Percentiles rank a stretch among this genome's conserved stretches.
Conservation (phyloP, 805 yeast species). For the Saturnispora silvae region DNA sequence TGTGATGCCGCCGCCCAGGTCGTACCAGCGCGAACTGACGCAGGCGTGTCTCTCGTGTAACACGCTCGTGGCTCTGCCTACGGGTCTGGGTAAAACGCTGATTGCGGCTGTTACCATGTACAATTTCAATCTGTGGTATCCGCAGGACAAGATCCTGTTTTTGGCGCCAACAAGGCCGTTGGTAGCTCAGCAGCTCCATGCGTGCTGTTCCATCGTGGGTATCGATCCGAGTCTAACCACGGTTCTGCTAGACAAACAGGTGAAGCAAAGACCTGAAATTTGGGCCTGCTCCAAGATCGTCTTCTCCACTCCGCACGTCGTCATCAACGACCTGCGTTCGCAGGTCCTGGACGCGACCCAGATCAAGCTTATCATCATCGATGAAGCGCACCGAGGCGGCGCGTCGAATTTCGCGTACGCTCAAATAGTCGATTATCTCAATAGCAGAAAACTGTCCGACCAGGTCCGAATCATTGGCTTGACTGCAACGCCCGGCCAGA, state of each 20-base stretch:
- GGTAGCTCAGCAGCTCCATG: conserved; percentile 92
- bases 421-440: conserved; percentile 61
- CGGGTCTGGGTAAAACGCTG: conserved; percentile 95
- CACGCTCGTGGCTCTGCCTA: conserved; percentile 82
- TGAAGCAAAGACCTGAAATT: conserved; percentile 54
- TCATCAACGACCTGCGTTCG: conserved; percentile 73
- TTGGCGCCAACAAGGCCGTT: conserved; percentile 97
- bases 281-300: conserved; percentile 75
- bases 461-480: conserved; percentile 65
- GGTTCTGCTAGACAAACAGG: conserved; percentile 47
- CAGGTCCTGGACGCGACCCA: conserved; percentile 71
- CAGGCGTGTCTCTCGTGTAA: conserved; percentile 62
- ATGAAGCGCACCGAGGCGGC: conserved; percentile 94
- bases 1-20: conserved; percentile 71
- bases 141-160: conserved; percentile 67
- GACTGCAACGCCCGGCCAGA: conserved; percentile 94
- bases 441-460: conserved; percentile 35
- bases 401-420: conserved; percentile 85
- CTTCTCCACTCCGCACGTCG: conserved; percentile 93
- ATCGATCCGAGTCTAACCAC: conserved; percentile 71
- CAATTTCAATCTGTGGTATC: conserved; percentile 82
- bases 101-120: conserved; percentile 92
- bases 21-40: conserved; percentile 80
- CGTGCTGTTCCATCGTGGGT: conserved; percentile 82
- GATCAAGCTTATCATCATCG: conserved; percentile 70